Evolutionary conservation across 2,329 filamentous ascomycete species (phyloP).

Genomic region (Didymella pomorum): DNA sequence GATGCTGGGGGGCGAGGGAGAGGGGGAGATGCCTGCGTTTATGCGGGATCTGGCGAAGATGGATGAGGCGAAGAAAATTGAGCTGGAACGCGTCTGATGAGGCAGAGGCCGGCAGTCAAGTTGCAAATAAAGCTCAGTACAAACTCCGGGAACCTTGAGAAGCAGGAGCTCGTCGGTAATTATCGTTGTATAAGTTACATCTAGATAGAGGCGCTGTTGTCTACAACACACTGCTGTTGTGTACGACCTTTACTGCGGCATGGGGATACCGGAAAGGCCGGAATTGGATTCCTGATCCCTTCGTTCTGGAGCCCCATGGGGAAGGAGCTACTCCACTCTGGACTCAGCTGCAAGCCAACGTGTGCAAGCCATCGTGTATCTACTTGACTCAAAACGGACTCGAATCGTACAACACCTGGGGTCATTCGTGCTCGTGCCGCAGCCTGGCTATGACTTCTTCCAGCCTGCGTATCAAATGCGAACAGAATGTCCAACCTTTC

Average conservation of each 20-base stretch:
- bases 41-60: constrained; percentile 11
- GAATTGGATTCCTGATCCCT: no score
- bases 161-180: no score
- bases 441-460: constrained; percentile 7
- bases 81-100: no score
- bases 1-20: constrained; percentile 26
- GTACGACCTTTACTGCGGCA: no score
- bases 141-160: no score
- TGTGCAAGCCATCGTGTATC: background rate
- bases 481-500: background rate
- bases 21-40: constrained; percentile 12
- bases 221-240: no score
- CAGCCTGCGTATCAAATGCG: background rate
- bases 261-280: no score
- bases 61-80: constrained; percentile 5
- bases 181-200: no score
- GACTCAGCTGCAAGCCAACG: background rate
- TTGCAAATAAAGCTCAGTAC: no score
- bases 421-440: background rate
- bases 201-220: no score
- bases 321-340: background rate
- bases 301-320: background rate
- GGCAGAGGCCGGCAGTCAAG: background rate
- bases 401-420: background rate
- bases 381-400: background rate